These are phyloP conservation scores for Daldinia sp. DNA, from an alignment of 2,329 filamentous ascomycete genomes.

Conservation along the genomic window DNA sequence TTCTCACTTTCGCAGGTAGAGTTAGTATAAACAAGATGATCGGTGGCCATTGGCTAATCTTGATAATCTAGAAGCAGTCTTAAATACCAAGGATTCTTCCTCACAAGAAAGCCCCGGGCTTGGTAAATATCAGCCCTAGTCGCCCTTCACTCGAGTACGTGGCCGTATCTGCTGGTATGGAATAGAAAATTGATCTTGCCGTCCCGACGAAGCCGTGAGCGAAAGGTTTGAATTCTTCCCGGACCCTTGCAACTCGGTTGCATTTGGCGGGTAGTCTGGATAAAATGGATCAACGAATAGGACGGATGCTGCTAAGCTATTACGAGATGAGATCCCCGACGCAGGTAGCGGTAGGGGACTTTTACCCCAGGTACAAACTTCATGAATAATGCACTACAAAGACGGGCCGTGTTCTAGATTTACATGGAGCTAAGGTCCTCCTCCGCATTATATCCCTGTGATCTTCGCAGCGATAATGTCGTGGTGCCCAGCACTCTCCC, in stretches of 20 bases:
- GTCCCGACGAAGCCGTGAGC: slow-evolving; percentile 25
- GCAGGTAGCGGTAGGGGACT: neutral
- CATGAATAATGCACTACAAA: slow-evolving; percentile 10
- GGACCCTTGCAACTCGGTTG: slow-evolving; percentile 24
- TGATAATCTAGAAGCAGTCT: slow-evolving; percentile 6
- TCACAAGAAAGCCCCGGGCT: neutral
- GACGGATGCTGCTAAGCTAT: slow-evolving; percentile 6
- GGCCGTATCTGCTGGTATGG: neutral
- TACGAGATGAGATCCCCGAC: slow-evolving; percentile 15
- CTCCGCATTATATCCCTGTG: slow-evolving; percentile 30
- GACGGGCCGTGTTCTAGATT: slow-evolving; percentile 24
- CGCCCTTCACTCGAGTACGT: neutral
- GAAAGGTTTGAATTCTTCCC: slow-evolving; percentile 26
- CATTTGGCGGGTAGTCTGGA: slow-evolving; percentile 22
- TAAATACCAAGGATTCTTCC: slow-evolving; percentile 1
- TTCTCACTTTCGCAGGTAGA: neutral
- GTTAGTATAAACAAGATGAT: slow-evolving; percentile 6
- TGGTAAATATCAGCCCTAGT: neutral
- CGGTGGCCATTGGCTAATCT: slow-evolving; percentile 11
- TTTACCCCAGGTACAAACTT: slow-evolving; percentile 27
- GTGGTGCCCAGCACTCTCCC: neutral
- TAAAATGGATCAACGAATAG: slow-evolving; percentile 30
- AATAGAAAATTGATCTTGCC: slow-evolving; percentile 4
- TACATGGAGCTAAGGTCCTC: neutral
- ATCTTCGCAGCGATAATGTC: slow-evolving; percentile 27